phyloP scores from a whole-genome alignment of 2,329 filamentous ascomycete genomes.

The Pseudogymnoascus sp. region DNA sequence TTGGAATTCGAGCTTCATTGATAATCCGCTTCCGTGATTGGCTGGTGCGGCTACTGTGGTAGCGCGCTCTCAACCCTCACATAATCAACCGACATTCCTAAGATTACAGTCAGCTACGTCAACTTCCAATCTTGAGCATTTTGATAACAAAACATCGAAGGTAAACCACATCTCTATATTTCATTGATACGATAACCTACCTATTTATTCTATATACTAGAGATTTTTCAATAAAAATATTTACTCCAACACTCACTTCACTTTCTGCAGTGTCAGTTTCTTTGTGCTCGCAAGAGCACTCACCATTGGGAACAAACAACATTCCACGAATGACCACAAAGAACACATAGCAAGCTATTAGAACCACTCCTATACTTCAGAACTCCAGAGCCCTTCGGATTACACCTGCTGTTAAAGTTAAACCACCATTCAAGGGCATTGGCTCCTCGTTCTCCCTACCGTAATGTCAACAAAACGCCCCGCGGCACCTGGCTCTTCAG shows the following conservation, averaged over 20 bases:
- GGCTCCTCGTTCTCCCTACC: not conserved
- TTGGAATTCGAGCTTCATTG: slow-evolving; percentile 8
- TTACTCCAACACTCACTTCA: slow-evolving; percentile 35
- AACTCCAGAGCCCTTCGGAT: not conserved
- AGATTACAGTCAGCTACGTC: not conserved
- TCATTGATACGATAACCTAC: not conserved
- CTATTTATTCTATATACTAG: not conserved
- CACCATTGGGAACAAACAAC: not conserved
- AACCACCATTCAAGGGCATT: not conserved
- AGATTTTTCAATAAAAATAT: slow-evolving; percentile 20
- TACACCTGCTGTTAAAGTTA: not conserved
- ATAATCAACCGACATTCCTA: not conserved
- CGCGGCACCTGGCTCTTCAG: slow-evolving; percentile 43
- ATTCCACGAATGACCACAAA: not conserved
- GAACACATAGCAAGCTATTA: not conserved
- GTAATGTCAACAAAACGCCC: slow-evolving; percentile 29
- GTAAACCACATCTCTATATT: not conserved
- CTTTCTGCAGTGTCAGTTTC: not conserved
- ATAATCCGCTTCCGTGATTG: slow-evolving; percentile 8
- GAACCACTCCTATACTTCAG: not conserved
- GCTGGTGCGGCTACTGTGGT: not conserved
- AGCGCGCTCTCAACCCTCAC: not conserved
- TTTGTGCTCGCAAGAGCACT: not conserved
- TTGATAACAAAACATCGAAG: not conserved
- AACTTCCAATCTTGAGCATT: not conserved